These are phyloP conservation scores for Aspergillus sclerotioniger DNA, from an alignment of 495 filamentous ascomycete species.

Conservation along the genomic window DNA sequence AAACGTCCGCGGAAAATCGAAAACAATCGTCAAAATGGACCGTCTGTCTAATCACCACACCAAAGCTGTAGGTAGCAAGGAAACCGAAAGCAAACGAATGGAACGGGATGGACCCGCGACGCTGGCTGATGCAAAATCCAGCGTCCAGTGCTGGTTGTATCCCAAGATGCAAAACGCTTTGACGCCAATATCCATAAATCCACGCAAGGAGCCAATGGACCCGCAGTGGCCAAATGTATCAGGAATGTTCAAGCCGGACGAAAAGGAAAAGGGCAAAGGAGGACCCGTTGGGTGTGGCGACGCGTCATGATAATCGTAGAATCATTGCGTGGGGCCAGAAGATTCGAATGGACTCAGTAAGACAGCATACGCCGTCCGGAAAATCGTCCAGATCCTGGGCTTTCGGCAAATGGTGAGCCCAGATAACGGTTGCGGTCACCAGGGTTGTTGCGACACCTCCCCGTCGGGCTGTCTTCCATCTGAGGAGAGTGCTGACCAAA, in stretches of 20 bases:
- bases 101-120: conserved; percentile 7
- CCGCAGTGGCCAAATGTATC: conserved; percentile 2
- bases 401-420: conserved; percentile 53
- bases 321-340: conserved; percentile 4
- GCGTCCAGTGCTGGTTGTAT: conserved; percentile 8
- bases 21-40: conserved; percentile 12
- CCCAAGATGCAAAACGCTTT: conserved; percentile 7
- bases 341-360: conserved; percentile 44
- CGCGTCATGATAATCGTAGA: background rate
- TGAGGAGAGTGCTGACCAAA: conserved; percentile 69
- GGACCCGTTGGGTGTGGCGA: background rate
- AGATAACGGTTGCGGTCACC: conserved; percentile 33
- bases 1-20: background rate
- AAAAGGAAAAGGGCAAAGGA: background rate
- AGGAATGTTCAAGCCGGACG: background rate
- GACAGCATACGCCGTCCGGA: conserved; percentile 70
- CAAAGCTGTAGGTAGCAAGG: conserved; percentile 2
- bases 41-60: conserved; percentile 3
- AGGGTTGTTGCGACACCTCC: conserved; percentile 50
- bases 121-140: background rate
- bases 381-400: conserved; percentile 53
- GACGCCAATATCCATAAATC: background rate
- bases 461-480: conserved; percentile 80
- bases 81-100: conserved; percentile 23
- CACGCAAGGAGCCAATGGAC: conserved; percentile 5